Evolutionary conservation across 495 filamentous ascomycete species (phyloP).

Genomic region (Physcia stellaris): DNA sequence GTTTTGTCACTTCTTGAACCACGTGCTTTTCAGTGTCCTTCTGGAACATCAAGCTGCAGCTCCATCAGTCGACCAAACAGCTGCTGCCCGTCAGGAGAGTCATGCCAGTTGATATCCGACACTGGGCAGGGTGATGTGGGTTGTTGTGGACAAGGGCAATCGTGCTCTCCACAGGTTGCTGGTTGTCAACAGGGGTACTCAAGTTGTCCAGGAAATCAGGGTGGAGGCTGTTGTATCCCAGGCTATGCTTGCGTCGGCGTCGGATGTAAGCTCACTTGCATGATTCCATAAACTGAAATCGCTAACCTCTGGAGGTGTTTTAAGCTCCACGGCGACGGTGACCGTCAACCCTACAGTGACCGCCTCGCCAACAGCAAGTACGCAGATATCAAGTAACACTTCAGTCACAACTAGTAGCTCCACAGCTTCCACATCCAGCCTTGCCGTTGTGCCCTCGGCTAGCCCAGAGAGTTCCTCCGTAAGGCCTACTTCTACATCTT

Average conservation of each 20-base stretch:
- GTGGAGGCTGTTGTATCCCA: constrained; percentile 80
- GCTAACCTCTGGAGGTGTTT: constrained; percentile 21
- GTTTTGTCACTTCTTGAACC: too few relatives aligned
- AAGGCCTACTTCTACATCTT: constrained; percentile 15
- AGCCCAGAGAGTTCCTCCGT: constrained; percentile 13
- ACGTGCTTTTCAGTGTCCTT: constrained; percentile 55
- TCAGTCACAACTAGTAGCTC: constrained; percentile 19
- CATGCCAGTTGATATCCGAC: constrained; percentile 59
- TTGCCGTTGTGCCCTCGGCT: constrained; percentile 14
- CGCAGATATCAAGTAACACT: constrained; percentile 25
- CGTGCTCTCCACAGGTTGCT: constrained; percentile 51
- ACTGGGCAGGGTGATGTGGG: constrained; percentile 66
- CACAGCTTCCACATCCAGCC: constrained; percentile 24
- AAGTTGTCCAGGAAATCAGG: constrained; percentile 50
- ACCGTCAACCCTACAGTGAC: constrained; percentile 23
- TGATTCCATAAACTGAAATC: neutral
- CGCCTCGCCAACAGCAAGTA: constrained; percentile 15
- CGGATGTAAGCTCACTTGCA: constrained; percentile 50
- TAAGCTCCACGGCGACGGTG: constrained; percentile 32
- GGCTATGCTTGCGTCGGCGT: constrained; percentile 65
- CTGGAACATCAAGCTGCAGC: constrained; percentile 51
- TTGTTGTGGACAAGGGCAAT: constrained; percentile 64
- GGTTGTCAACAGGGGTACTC: constrained; percentile 51
- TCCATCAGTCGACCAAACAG: constrained; percentile 56
- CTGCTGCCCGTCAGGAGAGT: constrained; percentile 58